A percentile compares a stretch with the other conserved stretches of the same genome.
Conservation (phyloP, 2,329 filamentous ascomycete species). For the Pyrenochaeta sp. region DNA sequence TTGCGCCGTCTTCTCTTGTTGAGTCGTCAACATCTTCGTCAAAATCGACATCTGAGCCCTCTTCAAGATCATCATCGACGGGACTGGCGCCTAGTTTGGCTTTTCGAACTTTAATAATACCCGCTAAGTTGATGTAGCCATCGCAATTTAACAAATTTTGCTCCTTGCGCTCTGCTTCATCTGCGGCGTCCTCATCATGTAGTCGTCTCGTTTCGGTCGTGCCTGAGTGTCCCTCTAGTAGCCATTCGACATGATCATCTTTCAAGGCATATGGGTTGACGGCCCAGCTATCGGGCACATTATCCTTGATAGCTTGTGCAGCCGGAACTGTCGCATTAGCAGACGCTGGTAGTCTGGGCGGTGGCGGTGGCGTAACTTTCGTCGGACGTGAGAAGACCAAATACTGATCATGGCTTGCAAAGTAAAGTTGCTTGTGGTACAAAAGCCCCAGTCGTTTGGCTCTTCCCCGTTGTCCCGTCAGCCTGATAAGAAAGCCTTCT, state of each 20-base stretch:
- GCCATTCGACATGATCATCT: constrained; percentile 65
- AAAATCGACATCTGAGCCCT: constrained; percentile 65
- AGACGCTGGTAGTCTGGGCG: constrained; percentile 61
- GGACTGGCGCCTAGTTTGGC: constrained; percentile 61
- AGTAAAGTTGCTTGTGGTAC: constrained; percentile 73
- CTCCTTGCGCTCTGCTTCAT: constrained; percentile 66
- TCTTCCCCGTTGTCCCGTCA: constrained; percentile 70
- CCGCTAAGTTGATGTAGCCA: constrained; percentile 69
- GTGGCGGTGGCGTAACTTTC: constrained; percentile 65
- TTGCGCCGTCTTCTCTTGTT: constrained; percentile 61
- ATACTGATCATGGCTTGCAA: constrained; percentile 69
- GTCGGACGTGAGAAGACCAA: constrained; percentile 69
- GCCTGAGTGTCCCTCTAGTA: constrained; percentile 53
- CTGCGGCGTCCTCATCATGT: constrained; percentile 67
- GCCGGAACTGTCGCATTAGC: constrained; percentile 60
- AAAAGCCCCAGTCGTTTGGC: constrained; percentile 67
- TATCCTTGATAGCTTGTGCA: constrained; percentile 62
- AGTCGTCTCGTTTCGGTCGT: constrained; percentile 56
- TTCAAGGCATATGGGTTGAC: constrained; percentile 68
- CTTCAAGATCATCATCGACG: constrained; percentile 62
- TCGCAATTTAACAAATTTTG: constrained; percentile 68
- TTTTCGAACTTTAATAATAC: constrained; percentile 65
- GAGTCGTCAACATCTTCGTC: constrained; percentile 58
- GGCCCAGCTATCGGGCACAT: constrained; percentile 68
- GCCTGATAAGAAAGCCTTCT: constrained; percentile 71